phyloP scores from a whole-genome alignment of 2,329 filamentous ascomycete genomes.

The Kalmusia sp. region DNA sequence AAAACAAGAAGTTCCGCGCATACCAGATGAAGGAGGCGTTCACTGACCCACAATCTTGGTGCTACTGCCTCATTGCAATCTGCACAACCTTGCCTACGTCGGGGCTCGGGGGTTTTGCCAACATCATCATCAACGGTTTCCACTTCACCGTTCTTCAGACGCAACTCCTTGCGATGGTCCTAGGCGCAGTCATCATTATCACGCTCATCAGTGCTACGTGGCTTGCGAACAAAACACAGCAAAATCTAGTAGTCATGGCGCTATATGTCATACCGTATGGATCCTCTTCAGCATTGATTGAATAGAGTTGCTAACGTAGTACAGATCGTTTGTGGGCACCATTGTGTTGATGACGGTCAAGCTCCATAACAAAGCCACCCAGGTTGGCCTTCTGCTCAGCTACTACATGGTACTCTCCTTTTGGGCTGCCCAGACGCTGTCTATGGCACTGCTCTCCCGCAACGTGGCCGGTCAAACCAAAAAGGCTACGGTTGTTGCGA shows the following conservation, averaged over 20 bases:
- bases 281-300: not conserved
- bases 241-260: constrained; percentile 73
- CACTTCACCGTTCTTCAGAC: constrained; percentile 71
- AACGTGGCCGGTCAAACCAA: constrained; percentile 79
- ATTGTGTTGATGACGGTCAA: constrained; percentile 73
- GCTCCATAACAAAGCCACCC: constrained; percentile 63
- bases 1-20: constrained; percentile 57
- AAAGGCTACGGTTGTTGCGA: constrained; percentile 71
- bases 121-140: constrained; percentile 75
- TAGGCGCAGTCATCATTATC: constrained; percentile 76
- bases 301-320: constrained; percentile 8
- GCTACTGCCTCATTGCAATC: constrained; percentile 67
- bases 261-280: constrained; percentile 70
- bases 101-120: constrained; percentile 75
- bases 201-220: constrained; percentile 71
- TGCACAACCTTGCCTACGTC: constrained; percentile 77
- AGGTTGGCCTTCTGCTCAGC: constrained; percentile 72
- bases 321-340: constrained; percentile 72
- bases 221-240: constrained; percentile 71
- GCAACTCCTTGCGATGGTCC: constrained; percentile 76
- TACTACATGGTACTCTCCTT: constrained; percentile 82
- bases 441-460: constrained; percentile 71
- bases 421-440: constrained; percentile 75
- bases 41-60: constrained; percentile 66
- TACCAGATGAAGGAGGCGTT: constrained; percentile 66